Evolutionary conservation across 2,329 filamentous ascomycete genomes (phyloP), one percentile per base, ranked within the genome.

Genomic region (Corniculantispora saksenae): DNA sequence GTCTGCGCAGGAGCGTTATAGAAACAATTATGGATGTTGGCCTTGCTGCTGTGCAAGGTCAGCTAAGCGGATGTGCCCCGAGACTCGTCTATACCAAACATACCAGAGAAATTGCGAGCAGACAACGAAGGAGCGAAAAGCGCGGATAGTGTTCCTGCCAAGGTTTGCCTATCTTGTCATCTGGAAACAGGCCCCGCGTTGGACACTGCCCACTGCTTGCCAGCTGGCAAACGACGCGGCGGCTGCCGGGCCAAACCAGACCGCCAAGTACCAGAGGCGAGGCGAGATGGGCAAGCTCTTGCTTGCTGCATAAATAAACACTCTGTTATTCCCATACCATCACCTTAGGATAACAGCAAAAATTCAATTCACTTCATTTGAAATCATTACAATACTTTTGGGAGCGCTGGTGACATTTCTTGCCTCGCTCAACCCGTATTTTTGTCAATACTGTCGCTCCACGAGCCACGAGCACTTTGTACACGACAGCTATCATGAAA

Each of bases 221-320:
- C 61, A 63, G 61, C 53, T 62, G 51, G 61, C 61, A 63, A 63
- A 63, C 61, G 61, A 1, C 29, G 61, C 50, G 21, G 53, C 51
- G 38, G 60, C 61, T 57, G 61, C 53, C 61, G n/a, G 21, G 43
- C 50, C 61, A 57, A 57, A 56, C 29, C 50, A 35, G 40, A 13
- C 60, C 23, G 32, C 27, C 56, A 47, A 23, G 38, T 12, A 27
- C 13, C 55, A 47, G 40, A 48, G 40, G 27, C 32, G 43, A 59
- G 15, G 54, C 21, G 27, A 47, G 60, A 3, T 40, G 21, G 27
- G 27, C 21, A 29, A n/a, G 53, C 29, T 57, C 53, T 48, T 63
- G 25, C 61, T 56, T 63, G n/a, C 43, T 63, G 32, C 61, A 63
- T 63, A 57, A 63, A 63, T 57, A 56, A 57, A 43, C 47, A 61